Percentiles rank a stretch among this genome's conserved stretches.
Conservation (phyloP, 2,329 filamentous ascomycete species). For the Aspergillus intermedius region DNA sequence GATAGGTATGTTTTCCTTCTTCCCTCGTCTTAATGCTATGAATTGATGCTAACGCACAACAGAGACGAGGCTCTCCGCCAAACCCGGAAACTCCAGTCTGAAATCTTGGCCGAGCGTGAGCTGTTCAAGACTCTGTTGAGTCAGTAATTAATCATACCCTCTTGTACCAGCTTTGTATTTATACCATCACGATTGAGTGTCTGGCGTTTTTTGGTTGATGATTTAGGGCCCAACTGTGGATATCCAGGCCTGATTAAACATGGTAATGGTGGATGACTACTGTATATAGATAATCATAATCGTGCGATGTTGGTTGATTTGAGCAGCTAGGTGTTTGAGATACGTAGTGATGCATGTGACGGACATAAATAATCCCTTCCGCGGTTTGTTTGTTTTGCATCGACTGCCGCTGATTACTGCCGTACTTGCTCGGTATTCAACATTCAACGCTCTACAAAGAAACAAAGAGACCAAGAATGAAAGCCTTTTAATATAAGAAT, state of each 20-base stretch:
- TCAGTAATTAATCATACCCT: constrained; percentile 6
- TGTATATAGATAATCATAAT: background rate
- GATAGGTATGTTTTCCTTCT: constrained; percentile 33
- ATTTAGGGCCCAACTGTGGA: background rate
- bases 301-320: background rate
- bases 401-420: background rate
- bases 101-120: constrained; percentile 59
- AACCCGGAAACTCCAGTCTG: constrained; percentile 62
- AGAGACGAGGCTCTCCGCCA: constrained; percentile 67
- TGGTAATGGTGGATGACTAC: background rate
- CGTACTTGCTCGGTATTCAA: background rate
- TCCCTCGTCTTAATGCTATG: background rate
- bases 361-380: background rate
- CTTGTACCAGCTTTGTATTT: background rate
- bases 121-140: constrained; percentile 49
- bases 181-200: constrained; percentile 1
- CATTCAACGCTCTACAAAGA: too few relatives aligned
- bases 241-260: too few relatives aligned
- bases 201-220: background rate
- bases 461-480: too few relatives aligned
- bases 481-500: too few relatives aligned
- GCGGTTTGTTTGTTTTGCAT: constrained; percentile 1
- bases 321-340: background rate
- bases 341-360: background rate
- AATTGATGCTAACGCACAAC: constrained; percentile 15